A percentile compares a stretch with the other conserved stretches of the same genome.
Conservation (phyloP, 768 basidiomycete species). For the Strobilomyces echinocephalus region DNA sequence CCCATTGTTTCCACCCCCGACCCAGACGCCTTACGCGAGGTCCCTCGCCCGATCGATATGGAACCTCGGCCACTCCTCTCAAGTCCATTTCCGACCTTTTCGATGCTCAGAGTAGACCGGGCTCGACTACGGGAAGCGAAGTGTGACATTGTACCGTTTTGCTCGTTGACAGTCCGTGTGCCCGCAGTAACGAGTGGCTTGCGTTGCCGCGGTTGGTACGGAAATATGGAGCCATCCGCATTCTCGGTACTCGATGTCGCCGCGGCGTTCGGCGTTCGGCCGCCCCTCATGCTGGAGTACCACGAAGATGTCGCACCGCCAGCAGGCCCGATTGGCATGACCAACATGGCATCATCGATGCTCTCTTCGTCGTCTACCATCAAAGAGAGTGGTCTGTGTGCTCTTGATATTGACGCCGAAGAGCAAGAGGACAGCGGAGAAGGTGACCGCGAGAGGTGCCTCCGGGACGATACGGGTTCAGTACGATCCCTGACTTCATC, state of each 20-base stretch:
- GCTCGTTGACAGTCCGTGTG: slow-evolving; percentile 33
- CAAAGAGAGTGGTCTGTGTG: slow-evolving; percentile 22
- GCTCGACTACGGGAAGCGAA: slow-evolving; percentile 39
- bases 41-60: slow-evolving; percentile 62
- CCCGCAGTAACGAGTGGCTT: slow-evolving; percentile 23
- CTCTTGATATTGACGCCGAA: slow-evolving; percentile 21
- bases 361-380: slow-evolving; percentile 62
- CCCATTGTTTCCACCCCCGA: slow-evolving; percentile 73
- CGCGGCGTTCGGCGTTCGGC: slow-evolving; percentile 7
- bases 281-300: slow-evolving; percentile 8
- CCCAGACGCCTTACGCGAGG: slow-evolving; percentile 57
- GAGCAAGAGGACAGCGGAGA: slow-evolving; percentile 25
- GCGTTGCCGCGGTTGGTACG: slow-evolving; percentile 41
- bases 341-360: slow-evolving; percentile 70
- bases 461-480: slow-evolving; percentile 45
- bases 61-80: slow-evolving; percentile 44
- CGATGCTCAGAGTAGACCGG: slow-evolving; percentile 64
- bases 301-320: slow-evolving; percentile 10
- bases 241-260: slow-evolving; percentile 27
- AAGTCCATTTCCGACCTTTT: slow-evolving; percentile 30
- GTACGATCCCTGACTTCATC: slow-evolving; percentile 73
- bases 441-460: slow-evolving; percentile 23
- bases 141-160: slow-evolving; percentile 23
- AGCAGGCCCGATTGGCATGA: slow-evolving; percentile 61
- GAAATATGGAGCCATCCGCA: slow-evolving; percentile 5